Evolutionary conservation across 108 stramenopile genomes (phyloP).

Genomic region (Nitzschia sp.): DNA sequence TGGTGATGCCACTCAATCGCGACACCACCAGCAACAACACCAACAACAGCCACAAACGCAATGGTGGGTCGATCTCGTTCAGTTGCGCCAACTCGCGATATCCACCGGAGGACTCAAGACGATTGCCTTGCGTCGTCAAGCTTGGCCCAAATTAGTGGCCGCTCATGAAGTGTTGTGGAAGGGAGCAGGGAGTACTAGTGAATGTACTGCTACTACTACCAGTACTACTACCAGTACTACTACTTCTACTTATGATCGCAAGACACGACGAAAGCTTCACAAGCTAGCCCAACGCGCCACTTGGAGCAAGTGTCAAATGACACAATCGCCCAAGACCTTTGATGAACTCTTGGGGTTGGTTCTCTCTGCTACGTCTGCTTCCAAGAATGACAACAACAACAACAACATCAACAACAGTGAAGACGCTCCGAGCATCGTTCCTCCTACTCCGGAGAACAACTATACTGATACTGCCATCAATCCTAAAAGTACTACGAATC

Average conservation of each 20-base stretch:
- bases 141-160: slow-evolving; percentile 12
- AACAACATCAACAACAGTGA: too few species aligned
- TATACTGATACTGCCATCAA: too few species aligned
- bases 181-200: not conserved
- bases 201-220: too few species aligned
- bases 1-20: too few species aligned
- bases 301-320: slow-evolving; percentile 2
- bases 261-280: not conserved
- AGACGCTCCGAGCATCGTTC: not conserved
- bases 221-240: too few species aligned
- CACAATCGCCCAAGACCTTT: slow-evolving; percentile 6
- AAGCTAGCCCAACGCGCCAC: not conserved
- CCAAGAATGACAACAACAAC: too few species aligned
- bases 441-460: too few species aligned
- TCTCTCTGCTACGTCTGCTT: not conserved
- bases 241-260: not conserved
- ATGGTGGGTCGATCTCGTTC: slow-evolving; percentile 3
- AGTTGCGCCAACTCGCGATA: not conserved
- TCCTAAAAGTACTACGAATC: not conserved
- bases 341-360: slow-evolving; percentile 4
- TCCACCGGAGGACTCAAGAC: not conserved
- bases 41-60: too few species aligned
- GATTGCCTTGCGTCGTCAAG: not conserved
- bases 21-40: too few species aligned
- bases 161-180: slow-evolving; percentile 6